phyloP scores from a whole-genome alignment of 1,139 yeast genomes.

The Geotrichum phurueaensis region DNA sequence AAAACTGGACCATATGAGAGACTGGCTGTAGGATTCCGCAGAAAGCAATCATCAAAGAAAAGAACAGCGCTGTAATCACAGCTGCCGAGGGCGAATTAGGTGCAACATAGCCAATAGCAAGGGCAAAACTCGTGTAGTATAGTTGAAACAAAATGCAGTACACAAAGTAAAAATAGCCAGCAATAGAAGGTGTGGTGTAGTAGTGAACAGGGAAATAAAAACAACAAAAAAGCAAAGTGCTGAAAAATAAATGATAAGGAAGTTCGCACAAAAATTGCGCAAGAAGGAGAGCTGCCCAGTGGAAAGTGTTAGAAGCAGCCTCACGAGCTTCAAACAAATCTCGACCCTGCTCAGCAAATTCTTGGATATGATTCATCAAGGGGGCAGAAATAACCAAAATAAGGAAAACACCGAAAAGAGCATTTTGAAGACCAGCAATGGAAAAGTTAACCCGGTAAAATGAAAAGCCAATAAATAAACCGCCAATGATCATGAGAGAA shows the following conservation, averaged over 20 bases:
- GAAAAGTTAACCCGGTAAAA: conserved; percentile 48
- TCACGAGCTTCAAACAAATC: conserved; percentile 60
- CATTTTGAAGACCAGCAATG: conserved; percentile 47
- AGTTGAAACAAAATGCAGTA: conserved; percentile 51
- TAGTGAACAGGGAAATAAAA: conserved; percentile 55
- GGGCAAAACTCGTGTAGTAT: conserved; percentile 51
- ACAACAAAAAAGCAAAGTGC: conserved; percentile 48
- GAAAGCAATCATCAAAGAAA: conserved; percentile 49
- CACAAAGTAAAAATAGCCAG: conserved; percentile 52
- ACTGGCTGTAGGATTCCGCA: conserved; percentile 62
- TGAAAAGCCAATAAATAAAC: conserved; percentile 51
- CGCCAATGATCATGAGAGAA: conserved; percentile 33
- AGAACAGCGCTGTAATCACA: conserved; percentile 48
- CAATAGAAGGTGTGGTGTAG: conserved; percentile 41
- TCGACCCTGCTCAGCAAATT: conserved; percentile 49
- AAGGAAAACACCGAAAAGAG: conserved; percentile 48
- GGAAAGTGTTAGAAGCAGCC: conserved; percentile 58
- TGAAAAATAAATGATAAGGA: conserved; percentile 51
- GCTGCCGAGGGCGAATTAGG: conserved; percentile 62
- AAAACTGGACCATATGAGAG: conserved; percentile 54
- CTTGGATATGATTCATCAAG: conserved; percentile 53
- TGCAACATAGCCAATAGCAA: conserved; percentile 49
- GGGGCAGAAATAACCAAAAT: conserved; percentile 48
- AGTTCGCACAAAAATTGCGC: conserved; percentile 50
- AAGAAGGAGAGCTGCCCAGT: conserved; percentile 52